phyloP scores from a whole-genome alignment of 2,329 filamentous ascomycete genomes.

The Ophiostoma triangulosporum region DNA sequence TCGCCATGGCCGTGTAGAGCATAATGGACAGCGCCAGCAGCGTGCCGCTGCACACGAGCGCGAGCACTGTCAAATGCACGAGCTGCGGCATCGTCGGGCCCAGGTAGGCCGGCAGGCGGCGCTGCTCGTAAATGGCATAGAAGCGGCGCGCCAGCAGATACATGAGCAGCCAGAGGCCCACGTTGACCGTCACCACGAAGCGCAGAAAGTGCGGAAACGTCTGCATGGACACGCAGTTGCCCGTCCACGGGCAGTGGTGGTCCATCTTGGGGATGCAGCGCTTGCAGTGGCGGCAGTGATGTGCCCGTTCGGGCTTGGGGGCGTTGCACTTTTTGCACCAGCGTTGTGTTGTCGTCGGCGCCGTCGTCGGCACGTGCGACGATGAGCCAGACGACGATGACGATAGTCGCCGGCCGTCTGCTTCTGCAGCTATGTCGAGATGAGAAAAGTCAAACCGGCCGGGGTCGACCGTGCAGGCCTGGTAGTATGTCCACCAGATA shows the following conservation, averaged over 20 bases:
- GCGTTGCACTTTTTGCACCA: slow-evolving; percentile 69
- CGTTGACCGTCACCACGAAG: slow-evolving; percentile 58
- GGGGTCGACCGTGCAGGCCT: slow-evolving; percentile 42
- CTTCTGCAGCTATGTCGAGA: background rate
- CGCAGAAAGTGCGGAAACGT: slow-evolving; percentile 74
- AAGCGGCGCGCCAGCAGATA: slow-evolving; percentile 48
- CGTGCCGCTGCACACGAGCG: slow-evolving; percentile 43
- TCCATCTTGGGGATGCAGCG: slow-evolving; percentile 73
- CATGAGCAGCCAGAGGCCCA: slow-evolving; percentile 48
- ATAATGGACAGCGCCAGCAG: slow-evolving; percentile 52
- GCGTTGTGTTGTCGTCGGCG: slow-evolving; percentile 17
- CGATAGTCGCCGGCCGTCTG: background rate
- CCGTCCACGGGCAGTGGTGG: slow-evolving; percentile 77
- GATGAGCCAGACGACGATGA: slow-evolving; percentile 2
- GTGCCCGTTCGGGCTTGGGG: slow-evolving; percentile 62
- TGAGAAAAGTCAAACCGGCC: slow-evolving; percentile 35
- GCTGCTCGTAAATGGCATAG: slow-evolving; percentile 45
- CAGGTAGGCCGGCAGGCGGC: slow-evolving; percentile 60
- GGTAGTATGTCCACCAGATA: slow-evolving; percentile 58
- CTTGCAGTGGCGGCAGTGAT: slow-evolving; percentile 67
- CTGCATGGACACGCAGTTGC: slow-evolving; percentile 69
- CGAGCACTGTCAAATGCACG: slow-evolving; percentile 45
- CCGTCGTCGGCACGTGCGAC: background rate
- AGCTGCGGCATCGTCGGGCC: slow-evolving; percentile 51
- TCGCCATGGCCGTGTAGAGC: slow-evolving; percentile 46